A percentile compares a stretch with the other conserved stretches of the same genome.
Conservation (phyloP, 2,329 filamentous ascomycete species). For the Corinectria fuckeliana region DNA sequence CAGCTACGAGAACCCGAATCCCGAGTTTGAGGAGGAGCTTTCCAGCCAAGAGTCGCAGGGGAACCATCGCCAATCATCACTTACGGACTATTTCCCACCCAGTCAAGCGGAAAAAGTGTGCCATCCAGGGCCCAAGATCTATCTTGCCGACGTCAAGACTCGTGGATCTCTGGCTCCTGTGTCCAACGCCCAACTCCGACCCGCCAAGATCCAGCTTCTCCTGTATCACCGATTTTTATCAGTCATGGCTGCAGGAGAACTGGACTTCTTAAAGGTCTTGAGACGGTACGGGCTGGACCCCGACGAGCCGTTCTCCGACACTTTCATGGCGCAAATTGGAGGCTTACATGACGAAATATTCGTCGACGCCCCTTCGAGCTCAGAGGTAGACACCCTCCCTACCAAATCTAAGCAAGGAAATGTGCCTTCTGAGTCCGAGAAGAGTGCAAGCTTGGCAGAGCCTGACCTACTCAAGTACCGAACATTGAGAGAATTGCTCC, state of each 20-base stretch:
- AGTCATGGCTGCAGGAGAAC: constrained; percentile 71
- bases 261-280: constrained; percentile 74
- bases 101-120: constrained; percentile 13
- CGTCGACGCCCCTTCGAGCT: constrained; percentile 54
- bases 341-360: constrained; percentile 71
- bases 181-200: constrained; percentile 71
- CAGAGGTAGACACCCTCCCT: constrained; percentile 10
- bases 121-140: constrained; percentile 52
- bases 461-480: constrained; percentile 54
- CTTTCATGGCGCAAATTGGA: constrained; percentile 78
- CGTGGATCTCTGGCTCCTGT: constrained; percentile 70
- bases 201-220: constrained; percentile 85
- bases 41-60: constrained; percentile 41
- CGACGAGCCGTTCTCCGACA: constrained; percentile 73
- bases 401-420: constrained; percentile 16
- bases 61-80: constrained; percentile 44
- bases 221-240: constrained; percentile 88
- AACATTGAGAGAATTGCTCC: constrained; percentile 55
- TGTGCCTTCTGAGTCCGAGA: constrained; percentile 23
- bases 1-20: constrained; percentile 77
- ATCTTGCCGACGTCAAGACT: constrained; percentile 90
- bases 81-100: constrained; percentile 50
- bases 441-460: constrained; percentile 25
- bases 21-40: constrained; percentile 69
- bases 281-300: constrained; percentile 73